A percentile compares a stretch with the other conserved stretches of the same genome.
phyloP scores from a whole-genome alignment of 2,329 filamentous ascomycete species.

The Stachybotrys elegans region DNA sequence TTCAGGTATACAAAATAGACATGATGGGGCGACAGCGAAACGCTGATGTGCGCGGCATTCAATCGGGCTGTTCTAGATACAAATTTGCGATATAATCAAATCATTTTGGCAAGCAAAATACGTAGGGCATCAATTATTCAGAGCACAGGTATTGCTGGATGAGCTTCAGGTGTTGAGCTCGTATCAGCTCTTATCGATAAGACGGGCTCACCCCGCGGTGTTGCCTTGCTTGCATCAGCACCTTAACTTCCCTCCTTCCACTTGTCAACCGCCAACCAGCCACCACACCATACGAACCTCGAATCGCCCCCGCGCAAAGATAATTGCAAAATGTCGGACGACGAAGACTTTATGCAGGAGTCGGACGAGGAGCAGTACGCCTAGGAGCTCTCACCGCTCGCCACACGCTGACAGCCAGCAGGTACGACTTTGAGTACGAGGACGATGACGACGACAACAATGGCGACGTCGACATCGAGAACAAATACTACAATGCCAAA shows the following conservation, averaged over 20 bases:
- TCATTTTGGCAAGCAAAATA: too few species aligned
- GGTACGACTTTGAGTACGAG: conserved; percentile 97
- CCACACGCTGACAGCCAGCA: conserved; percentile 12
- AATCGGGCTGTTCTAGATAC: too few species aligned
- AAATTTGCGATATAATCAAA: too few species aligned
- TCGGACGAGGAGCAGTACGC: conserved; percentile 40
- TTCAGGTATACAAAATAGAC: too few species aligned
- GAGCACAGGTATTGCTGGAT: too few species aligned
- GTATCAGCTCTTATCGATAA: conserved; percentile 11
- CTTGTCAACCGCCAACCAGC: neutral
- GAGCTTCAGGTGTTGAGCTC: too few species aligned
- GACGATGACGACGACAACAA: conserved; percentile 84
- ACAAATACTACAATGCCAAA: conserved; percentile 99
- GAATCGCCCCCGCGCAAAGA: neutral
- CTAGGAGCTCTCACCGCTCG: conserved; percentile 2
- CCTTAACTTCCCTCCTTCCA: neutral
- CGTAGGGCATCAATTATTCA: too few species aligned
- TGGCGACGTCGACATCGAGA: conserved; percentile 92
- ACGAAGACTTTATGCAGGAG: conserved; percentile 45
- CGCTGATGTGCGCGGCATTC: too few species aligned
- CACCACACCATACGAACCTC: neutral
- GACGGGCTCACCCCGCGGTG: conserved; percentile 6
- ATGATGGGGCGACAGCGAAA: too few species aligned
- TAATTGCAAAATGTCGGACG: conserved; percentile 41
- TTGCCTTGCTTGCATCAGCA: too few species aligned